Evolutionary conservation across 225 moss, liverwort and hornwort species (phyloP), one percentile per base, ranked within the genome.

Genomic region (Physcomitrellopsis africana): DNA sequence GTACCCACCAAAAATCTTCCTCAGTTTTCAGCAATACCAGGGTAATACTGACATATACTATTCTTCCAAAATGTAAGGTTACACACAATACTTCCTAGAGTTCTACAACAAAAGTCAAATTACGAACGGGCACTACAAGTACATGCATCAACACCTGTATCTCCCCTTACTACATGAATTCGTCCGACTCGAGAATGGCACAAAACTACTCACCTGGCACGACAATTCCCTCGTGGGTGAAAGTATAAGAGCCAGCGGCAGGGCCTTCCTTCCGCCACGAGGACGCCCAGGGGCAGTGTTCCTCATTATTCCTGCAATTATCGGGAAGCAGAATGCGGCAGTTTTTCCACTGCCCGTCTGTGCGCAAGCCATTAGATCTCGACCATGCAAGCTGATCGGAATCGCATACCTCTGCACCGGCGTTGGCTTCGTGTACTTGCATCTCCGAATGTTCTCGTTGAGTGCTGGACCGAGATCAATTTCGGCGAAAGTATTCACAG

Each of bases 301-400:
- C 85, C 97, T 85, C 94, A 97, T 87, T 29, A 97, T 97, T 10
- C 97, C 94, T 0, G 97, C 97, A 23, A 97, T 97, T 60, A 94
- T 97, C 59, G 97, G 97, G 60, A 97, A 97, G 68, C 97, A 97
- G 60, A 94, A 97, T 42, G 97, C 97, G 1, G 97, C 97, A 1
- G 97, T 97, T 86, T 97, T 97, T 7, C 97, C 97, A 0, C 93
- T 94, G 46, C 97, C 97, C 7, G 97, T 97, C 86, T 97, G 97
- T 26, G 97, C 97, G 68, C 97, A 97, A 4, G 97, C 97, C 97
- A 97, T 97, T 76, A 97, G 76, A 70, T 97, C 97, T 77, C 97
- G 86, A 10, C 97, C 97, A 13, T 80, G 86, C 29, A 97, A 82
- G 66, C 94, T 94, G 46, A 97, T 97, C 54, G 97, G 97, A 47